Conservation (phyloP, 257 asterid species). For the Rehmannia glutinosa region DNA sequence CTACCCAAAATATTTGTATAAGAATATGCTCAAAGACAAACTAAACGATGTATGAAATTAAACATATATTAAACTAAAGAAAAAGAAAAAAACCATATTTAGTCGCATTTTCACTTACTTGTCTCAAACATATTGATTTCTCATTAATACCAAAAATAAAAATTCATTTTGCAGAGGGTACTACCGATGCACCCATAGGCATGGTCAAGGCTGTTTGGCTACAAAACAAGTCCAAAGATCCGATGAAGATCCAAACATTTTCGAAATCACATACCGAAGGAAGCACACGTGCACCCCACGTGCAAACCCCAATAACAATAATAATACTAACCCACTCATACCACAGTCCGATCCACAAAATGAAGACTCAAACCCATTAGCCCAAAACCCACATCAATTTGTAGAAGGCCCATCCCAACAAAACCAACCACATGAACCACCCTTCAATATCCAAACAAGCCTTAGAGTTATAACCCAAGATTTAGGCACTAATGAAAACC, state of each 20-base stretch:
- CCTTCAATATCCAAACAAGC: conserved; percentile 36
- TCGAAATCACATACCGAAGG: conserved; percentile 33
- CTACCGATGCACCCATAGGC: conserved; percentile 42
- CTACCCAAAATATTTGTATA: too few species aligned
- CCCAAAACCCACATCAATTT: conserved; percentile 18
- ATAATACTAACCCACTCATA: conserved; percentile 3
- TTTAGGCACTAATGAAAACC: conserved; percentile 6
- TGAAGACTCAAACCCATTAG: conserved; percentile 10
- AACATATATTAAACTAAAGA: too few species aligned
- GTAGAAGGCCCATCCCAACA: neutral
- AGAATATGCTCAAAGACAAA: too few species aligned
- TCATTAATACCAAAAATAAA: neutral
- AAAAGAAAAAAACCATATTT: too few species aligned
- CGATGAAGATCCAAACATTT: conserved; percentile 33
- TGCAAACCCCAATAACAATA: neutral
- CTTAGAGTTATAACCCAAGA: conserved; percentile 28
- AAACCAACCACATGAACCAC: conserved; percentile 16
- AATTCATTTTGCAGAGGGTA: conserved; percentile 30
- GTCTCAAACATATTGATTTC: neutral
- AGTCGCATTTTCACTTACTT: too few species aligned
- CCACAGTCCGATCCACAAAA: conserved; percentile 1
- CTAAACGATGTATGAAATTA: too few species aligned
- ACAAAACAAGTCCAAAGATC: conserved; percentile 46
- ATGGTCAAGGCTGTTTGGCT: conserved; percentile 36
- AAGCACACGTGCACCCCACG: conserved; percentile 39